These are phyloP conservation scores for Mollisia scopiformis DNA, from an alignment of 2,329 filamentous ascomycete genomes.

Conservation along the genomic window DNA sequence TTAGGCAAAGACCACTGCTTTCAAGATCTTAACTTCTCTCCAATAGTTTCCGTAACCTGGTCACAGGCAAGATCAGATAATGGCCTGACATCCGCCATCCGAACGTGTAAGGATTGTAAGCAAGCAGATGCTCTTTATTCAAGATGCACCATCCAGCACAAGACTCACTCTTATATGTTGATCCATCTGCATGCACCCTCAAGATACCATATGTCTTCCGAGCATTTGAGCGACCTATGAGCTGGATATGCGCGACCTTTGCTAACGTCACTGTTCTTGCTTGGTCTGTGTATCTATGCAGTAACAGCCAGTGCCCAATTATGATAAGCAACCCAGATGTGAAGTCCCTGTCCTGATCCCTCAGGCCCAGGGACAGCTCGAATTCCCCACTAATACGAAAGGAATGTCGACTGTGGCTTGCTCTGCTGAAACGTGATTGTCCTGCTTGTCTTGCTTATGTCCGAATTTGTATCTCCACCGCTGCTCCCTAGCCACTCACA, in stretches of 20 bases:
- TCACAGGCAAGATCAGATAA: neutral
- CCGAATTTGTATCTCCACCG: too few relatives aligned
- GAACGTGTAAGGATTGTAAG: neutral
- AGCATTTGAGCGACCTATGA: neutral
- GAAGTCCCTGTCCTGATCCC: neutral
- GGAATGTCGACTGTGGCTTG: conserved; percentile 17
- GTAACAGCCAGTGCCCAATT: neutral
- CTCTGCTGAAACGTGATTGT: conserved; percentile 5
- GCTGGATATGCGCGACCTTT: neutral
- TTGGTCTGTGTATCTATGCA: neutral
- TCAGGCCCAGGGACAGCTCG: neutral
- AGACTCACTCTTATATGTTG: neutral
- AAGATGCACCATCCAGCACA: neutral
- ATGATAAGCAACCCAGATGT: neutral
- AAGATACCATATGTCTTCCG: neutral
- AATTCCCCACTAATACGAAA: neutral
- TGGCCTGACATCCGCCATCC: too few relatives aligned
- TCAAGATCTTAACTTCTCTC: too few relatives aligned
- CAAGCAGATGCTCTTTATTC: neutral
- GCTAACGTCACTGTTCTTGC: neutral
- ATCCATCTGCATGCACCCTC: neutral
- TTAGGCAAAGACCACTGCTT: too few relatives aligned
- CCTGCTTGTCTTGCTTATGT: too few relatives aligned
- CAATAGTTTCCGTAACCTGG: too few relatives aligned
- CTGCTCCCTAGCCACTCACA: conserved; percentile 13